Evolutionary conservation across 768 basidiomycete genomes (phyloP).

Genomic region (Pisolithus tinctorius): DNA sequence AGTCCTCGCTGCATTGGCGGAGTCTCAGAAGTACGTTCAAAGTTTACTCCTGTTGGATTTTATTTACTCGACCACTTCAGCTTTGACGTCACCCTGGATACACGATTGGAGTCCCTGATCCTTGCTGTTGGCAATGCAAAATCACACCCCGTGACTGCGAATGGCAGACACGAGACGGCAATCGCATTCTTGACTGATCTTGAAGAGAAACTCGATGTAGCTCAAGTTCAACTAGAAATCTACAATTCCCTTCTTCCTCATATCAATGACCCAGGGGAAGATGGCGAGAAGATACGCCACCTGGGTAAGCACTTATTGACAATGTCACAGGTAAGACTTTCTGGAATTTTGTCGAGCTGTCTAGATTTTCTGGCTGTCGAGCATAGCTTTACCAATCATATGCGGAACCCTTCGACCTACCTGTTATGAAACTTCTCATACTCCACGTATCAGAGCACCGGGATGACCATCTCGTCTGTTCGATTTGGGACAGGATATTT

Average conservation of each 20-base stretch:
- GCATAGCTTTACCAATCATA: conserved; percentile 80
- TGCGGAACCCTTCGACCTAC: conserved; percentile 80
- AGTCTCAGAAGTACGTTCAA: conserved; percentile 64
- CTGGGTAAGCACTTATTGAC: conserved; percentile 59
- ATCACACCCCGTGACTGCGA: conserved; percentile 78
- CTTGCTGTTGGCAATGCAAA: conserved; percentile 95
- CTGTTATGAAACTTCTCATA: conserved; percentile 80
- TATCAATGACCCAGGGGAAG: conserved; percentile 52
- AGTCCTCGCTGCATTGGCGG: conserved; percentile 75
- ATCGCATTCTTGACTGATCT: conserved; percentile 92
- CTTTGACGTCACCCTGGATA: conserved; percentile 60
- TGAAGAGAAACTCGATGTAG: conserved; percentile 95
- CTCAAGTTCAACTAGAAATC: conserved; percentile 93
- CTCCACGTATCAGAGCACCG: conserved; percentile 91
- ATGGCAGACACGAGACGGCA: conserved; percentile 79
- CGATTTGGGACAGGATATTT: conserved; percentile 87
- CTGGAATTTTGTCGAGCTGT: background rate
- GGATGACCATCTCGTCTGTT: conserved; percentile 71
- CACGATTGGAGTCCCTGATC: conserved; percentile 86
- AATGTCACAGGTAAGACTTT: conserved; percentile 69
- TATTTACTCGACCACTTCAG: conserved; percentile 27
- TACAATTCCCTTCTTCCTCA: conserved; percentile 61
- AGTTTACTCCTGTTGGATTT: background rate
- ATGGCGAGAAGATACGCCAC: conserved; percentile 55
- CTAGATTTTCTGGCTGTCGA: conserved; percentile 6